phyloP scores from a whole-genome alignment of 2,329 filamentous ascomycete genomes.

The Thelonectria olida region DNA sequence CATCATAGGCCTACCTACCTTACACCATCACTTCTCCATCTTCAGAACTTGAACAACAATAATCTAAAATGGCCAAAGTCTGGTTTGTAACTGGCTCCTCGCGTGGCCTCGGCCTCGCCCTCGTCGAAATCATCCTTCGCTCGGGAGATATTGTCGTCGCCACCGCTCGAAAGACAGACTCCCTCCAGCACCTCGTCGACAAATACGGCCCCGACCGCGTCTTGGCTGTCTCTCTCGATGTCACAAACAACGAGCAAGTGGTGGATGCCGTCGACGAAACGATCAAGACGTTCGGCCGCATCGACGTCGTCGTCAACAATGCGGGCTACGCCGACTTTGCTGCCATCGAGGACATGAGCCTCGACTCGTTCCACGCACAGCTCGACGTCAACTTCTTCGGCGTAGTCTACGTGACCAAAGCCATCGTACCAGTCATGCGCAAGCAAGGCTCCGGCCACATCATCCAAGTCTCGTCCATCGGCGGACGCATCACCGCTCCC shows the following conservation, averaged over 20 bases:
- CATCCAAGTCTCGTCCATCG: conserved; percentile 51
- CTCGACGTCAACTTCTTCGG: conserved; percentile 70
- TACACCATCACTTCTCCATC: background rate
- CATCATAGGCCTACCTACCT: background rate
- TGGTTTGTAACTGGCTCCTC: conserved; percentile 61
- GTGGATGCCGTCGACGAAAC: conserved; percentile 5
- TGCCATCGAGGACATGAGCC: conserved; percentile 60
- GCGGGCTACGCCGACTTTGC: conserved; percentile 61
- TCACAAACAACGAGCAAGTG: conserved; percentile 40
- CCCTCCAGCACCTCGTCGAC: conserved; percentile 45
- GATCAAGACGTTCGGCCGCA: conserved; percentile 16
- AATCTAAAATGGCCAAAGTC: conserved; percentile 41
- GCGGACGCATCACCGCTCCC: conserved; percentile 44
- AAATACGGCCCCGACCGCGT: conserved; percentile 54
- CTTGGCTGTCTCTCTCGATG: conserved; percentile 61
- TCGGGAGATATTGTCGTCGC: conserved; percentile 55
- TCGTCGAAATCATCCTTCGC: conserved; percentile 50
- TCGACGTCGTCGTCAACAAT: conserved; percentile 25
- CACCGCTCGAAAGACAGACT: conserved; percentile 51
- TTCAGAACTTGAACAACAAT: no score
- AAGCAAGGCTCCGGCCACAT: conserved; percentile 44
- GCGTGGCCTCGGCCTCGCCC: conserved; percentile 55
- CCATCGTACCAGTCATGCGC: conserved; percentile 46
- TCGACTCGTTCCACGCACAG: conserved; percentile 59
- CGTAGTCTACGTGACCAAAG: conserved; percentile 59